Evolutionary conservation across 768 basidiomycete genomes (phyloP), one percentile per base, ranked within the genome.

Genomic region (Rhodocollybia butyracea): DNA sequence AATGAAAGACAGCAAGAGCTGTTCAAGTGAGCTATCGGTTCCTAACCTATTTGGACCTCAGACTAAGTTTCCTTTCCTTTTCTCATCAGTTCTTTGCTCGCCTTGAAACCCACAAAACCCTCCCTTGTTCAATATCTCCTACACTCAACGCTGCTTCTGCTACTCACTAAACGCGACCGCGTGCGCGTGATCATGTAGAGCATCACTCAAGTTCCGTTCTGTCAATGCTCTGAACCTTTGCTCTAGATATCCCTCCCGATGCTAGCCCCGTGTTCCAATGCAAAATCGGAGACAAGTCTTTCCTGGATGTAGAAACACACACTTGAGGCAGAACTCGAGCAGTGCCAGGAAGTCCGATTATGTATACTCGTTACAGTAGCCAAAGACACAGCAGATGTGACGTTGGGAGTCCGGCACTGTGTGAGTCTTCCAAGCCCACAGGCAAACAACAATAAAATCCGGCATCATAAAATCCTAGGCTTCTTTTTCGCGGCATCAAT

Each of bases 81-180:
- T 31, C 12, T 47, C 30, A 38, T 46, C 59, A 96, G 93, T 75
- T 98, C 38, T 92, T 91, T 0, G 95, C 92, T 2, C 84, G 86
- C 60, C 81, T 98, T 11, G 92, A 96, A 70, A 85, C 94, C 0
- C 89, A 95, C 63, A 96, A 98, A 75, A n/a, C n/a, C n/a, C n/a
- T 83, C 74, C 24, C 78, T 92, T 78, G 76, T 3, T 76, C 78
- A 3, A 76, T 86, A 54, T 76, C 81, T 13, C 71, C 80, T 1
- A 66, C 77, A 0, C 69, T 77, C 7, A 72, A 73, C 19, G 57
- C 59, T 6, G 40, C 57, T n/a, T n/a, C n/a, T n/a, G n/a, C n/a
- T n/a, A n/a, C n/a, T n/a, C n/a, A n/a, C n/a, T n/a, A n/a, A n/a
- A n/a, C n/a, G n/a, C n/a, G n/a, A n/a, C n/a, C n/a, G n/a, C n/a